A percentile compares a stretch with the other conserved stretches of the same genome.
Evolutionary conservation across 1,284 basidiomycete species (phyloP).

Genomic region (Veloporphyrellus conicus): DNA sequence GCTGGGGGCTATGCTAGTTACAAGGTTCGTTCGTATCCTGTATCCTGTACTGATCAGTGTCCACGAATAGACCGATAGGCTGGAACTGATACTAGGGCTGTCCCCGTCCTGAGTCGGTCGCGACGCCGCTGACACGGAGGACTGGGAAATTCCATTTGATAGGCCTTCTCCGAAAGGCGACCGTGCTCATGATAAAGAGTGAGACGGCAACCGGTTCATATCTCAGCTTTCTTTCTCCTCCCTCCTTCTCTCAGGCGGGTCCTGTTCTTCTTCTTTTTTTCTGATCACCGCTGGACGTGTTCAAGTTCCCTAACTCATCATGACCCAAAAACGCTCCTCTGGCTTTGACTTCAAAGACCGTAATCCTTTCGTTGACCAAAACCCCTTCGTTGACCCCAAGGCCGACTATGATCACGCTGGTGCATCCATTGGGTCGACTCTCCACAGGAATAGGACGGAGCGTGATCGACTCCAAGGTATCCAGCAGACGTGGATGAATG

Average conservation of each 20-base stretch:
- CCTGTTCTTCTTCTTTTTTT: constrained; percentile 33
- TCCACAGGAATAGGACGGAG: constrained; percentile 79
- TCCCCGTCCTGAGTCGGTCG: background rate
- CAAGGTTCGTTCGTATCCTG: too few species aligned
- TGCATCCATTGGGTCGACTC: constrained; percentile 32
- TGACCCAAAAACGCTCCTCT: constrained; percentile 50
- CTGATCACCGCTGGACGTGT: constrained; percentile 35
- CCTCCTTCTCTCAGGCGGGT: constrained; percentile 47
- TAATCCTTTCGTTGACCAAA: constrained; percentile 47
- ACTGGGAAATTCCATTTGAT: constrained; percentile 16
- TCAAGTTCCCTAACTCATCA: constrained; percentile 24
- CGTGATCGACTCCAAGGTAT: constrained; percentile 73
- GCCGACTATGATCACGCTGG: constrained; percentile 21
- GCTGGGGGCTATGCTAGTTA: too few species aligned
- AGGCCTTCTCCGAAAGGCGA: constrained; percentile 8
- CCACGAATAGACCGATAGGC: background rate
- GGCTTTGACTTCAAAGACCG: constrained; percentile 72
- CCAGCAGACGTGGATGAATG: constrained; percentile 46
- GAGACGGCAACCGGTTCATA: background rate
- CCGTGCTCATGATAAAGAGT: constrained; percentile 11
- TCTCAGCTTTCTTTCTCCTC: constrained; percentile 10
- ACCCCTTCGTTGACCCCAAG: constrained; percentile 37
- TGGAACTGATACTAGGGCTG: too few species aligned
- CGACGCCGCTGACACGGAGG: background rate
- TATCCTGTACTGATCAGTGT: background rate